Evolutionary conservation across 1,284 basidiomycete genomes (phyloP), one percentile per base, ranked within the genome.

Genomic region (Microbotryum lychnidis-dioicae): DNA sequence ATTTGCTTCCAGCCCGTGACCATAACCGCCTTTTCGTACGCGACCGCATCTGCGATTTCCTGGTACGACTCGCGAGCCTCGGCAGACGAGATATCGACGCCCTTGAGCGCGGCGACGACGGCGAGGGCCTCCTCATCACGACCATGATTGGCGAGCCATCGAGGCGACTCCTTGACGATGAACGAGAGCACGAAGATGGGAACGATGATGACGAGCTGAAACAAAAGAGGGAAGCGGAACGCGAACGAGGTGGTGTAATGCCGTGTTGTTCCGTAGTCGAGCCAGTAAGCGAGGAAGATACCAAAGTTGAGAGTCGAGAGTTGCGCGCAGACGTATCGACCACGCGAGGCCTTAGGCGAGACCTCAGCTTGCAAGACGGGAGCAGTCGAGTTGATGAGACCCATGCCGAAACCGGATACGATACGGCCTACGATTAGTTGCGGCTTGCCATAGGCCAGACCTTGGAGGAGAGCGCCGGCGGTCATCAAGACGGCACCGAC

Each of bases 341-440:
- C 73, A 66, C 74, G 68, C 46, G 66, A 62, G 2, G 71, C 68
- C 58, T 71, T 70, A 1, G 73, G 74, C 6, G 69, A 71, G 9
- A 72, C 70, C 58, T 75, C 74, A 18, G 68, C 65, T 62, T 73
- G 73, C 9, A 74, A 61, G 12, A 74, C 73, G 2, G 74, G 74
- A 23, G 71, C 70, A 14, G 74, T 74, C 1, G 72, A 73, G 61
- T 73, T 74, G 60, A 74, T 68, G 59, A 70, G 68, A 16, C 73
- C 74, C 72, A 44, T 62, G 48, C 51, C 68, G 47, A 33, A 57
- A 48, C 60, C 51, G n/a, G 33, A 52, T 21, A 37, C 52, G 37
- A 69, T 47, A 46, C 66, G 58, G 29, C 50, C 74, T 47, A 72
- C 72, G 66, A 74, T 71, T 5, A 73, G 57, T 6, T 72, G 71